Percentiles rank a stretch among this genome's conserved stretches.
Evolutionary conservation across 73 alveolate species (phyloP).

Genomic region (Paramecium primaurelia): DNA sequence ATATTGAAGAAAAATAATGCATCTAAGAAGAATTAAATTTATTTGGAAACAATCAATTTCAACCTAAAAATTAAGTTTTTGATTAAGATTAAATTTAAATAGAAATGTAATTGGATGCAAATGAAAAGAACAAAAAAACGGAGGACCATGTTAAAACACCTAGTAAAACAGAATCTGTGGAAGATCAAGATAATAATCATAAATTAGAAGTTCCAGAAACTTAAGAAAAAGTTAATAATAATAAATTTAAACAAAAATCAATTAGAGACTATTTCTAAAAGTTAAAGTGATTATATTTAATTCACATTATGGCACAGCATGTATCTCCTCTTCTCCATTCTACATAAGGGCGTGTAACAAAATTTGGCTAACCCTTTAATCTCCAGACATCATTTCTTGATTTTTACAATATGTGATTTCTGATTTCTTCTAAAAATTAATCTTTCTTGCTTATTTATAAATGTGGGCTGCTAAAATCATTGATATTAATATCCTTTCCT

Average conservation of each 20-base stretch:
- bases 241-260: background rate
- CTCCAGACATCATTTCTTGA: constrained; percentile 37
- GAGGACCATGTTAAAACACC: constrained; percentile 39
- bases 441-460: background rate
- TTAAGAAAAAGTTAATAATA: background rate
- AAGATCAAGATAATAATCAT: constrained; percentile 1
- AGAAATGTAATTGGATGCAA: background rate
- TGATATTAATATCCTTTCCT: background rate
- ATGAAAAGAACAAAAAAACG: background rate
- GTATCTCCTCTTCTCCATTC: constrained; percentile 44
- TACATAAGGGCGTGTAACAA: background rate
- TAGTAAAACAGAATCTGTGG: constrained; percentile 41
- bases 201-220: constrained; percentile 31
- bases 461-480: constrained; percentile 17
- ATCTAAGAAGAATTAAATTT: background rate
- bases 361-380: constrained; percentile 14
- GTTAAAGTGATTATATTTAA: background rate
- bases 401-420: background rate
- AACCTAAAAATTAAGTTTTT: background rate
- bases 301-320: constrained; percentile 31
- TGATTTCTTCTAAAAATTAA: constrained; percentile 17
- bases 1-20: background rate
- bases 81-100: background rate
- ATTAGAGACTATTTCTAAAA: background rate
- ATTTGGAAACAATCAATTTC: background rate